These are phyloP conservation scores for Metschnikowia hibisci DNA, from an alignment of 805 yeast species.

Conservation along the genomic window DNA sequence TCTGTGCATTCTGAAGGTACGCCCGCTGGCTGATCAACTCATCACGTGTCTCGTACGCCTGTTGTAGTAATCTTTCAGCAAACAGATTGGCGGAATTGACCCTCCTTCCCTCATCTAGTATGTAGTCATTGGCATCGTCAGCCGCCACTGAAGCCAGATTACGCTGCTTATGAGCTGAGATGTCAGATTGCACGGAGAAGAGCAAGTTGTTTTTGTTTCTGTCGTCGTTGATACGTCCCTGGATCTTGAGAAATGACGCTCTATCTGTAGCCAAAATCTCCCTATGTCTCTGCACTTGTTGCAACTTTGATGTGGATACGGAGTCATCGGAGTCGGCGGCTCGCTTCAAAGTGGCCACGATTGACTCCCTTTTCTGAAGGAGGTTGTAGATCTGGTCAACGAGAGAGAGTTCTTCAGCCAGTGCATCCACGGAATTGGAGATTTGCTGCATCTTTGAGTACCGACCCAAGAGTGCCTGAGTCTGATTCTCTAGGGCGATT, in stretches of 20 bases:
- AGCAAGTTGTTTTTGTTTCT: conserved; percentile 72
- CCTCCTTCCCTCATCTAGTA: conserved; percentile 70
- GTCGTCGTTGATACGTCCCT: conserved; percentile 60
- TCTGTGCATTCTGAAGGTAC: conserved; percentile 58
- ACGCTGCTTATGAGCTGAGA: conserved; percentile 59
- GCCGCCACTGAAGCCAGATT: conserved; percentile 17
- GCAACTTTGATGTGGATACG: conserved; percentile 68
- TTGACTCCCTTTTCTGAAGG: conserved; percentile 45
- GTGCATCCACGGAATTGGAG: conserved; percentile 18
- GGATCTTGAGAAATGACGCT: conserved; percentile 56
- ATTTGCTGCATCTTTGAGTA: conserved; percentile 30
- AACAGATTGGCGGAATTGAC: conserved; percentile 68
- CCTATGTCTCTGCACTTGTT: conserved; percentile 78
- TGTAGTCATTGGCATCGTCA: conserved; percentile 61
- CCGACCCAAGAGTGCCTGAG: conserved; percentile 52
- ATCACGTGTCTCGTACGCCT: conserved; percentile 87
- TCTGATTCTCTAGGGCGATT: conserved; percentile 65
- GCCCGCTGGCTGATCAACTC: conserved; percentile 72
- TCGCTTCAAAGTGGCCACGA: conserved; percentile 48
- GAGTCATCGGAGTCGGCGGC: conserved; percentile 48
- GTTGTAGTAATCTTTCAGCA: conserved; percentile 76
- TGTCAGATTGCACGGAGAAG: conserved; percentile 73
- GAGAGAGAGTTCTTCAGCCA: conserved; percentile 23
- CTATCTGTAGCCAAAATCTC: conserved; percentile 72
- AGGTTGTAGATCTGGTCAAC: conserved; percentile 24